Base-by-base conservation (phyloP, 176 grass and related monocot species). In the Paspalum vaginatum region DNA sequence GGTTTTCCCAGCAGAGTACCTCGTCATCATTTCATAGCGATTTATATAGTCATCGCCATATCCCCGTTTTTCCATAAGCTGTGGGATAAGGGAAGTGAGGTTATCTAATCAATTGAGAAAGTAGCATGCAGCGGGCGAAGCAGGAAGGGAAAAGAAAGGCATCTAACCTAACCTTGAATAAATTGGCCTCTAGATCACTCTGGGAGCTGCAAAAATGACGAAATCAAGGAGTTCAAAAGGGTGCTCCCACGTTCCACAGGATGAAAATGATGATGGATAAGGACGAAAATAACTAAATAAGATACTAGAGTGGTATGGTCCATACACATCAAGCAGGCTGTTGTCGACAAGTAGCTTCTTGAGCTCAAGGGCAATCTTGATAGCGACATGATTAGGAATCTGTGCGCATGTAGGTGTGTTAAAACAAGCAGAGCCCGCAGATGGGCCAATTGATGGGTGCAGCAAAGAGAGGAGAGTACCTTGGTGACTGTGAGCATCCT, bases 1-100 rank as follows among this genome's bases (percentile, higher is more conserved):
- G 10, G 5, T 7, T 85, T 65, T 61, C 5, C 18, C 22, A 74
- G 54, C 24, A 79, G 49, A 46, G 61, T 65, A 92, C 95, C 77
- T 92, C 37, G 92, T 98, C 95, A 98, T 98, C 95, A 98, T 98
- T 81, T 92, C 94, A 79, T 98, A 98, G n/a, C 88, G 92, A 74
- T 91, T 94, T 82, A 98, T 98, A 27, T 98, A 98, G 53, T 93
- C 95, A 40, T 98, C 83, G 2, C 92, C 87, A 11, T 98, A 92
- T 39, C 88, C 92, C 50, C 92, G 77, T 68, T 93, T 87, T 79
- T 92, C 88, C 95, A 98, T 98, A 27, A 98, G 90, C 94, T 97
- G 62, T 82, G 85, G 52, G 88, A 70, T 18, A 52, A 37, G 14
- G 45, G 55, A 62, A 38, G 18, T 42, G 43, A 67, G 40, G 24